A percentile compares a stretch with the other conserved stretches of the same genome.
Evolutionary conservation across 2,329 filamentous ascomycete species (phyloP).

Genomic region (Pseudogymnoascus sp.): DNA sequence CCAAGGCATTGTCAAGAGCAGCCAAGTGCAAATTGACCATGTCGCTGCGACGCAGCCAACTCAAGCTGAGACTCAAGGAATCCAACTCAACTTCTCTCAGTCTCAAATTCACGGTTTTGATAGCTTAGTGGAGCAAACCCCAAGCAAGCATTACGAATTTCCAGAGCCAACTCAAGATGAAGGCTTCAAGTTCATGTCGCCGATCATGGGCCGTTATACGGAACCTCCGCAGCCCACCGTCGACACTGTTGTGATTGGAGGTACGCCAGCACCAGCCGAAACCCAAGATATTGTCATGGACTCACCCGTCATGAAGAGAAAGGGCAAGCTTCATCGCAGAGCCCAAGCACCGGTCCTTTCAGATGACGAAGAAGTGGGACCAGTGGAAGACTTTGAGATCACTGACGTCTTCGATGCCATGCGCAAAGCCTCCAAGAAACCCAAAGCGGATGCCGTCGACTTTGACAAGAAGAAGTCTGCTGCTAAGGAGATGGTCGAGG

Average conservation of each 20-base stretch:
- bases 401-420: constrained; percentile 44
- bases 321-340: constrained; percentile 47
- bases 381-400: constrained; percentile 33
- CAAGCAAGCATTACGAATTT: constrained; percentile 52
- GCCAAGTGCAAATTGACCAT: constrained; percentile 33
- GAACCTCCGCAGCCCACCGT: constrained; percentile 60
- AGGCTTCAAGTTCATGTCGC: constrained; percentile 67
- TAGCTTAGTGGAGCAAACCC: constrained; percentile 41
- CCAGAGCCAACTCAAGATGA: constrained; percentile 74
- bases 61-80: constrained; percentile 28
- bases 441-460: constrained; percentile 37
- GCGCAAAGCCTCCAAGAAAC: constrained; percentile 57
- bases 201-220: constrained; percentile 60
- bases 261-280: constrained; percentile 22
- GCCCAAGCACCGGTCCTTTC: constrained; percentile 38
- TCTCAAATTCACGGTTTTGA: constrained; percentile 53
- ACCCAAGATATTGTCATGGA: constrained; percentile 38
- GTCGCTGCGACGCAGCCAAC: constrained; percentile 34
- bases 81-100: constrained; percentile 53
- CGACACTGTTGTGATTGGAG: constrained; percentile 55
- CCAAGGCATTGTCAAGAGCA: constrained; percentile 40
- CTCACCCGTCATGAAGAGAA: constrained; percentile 58
- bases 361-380: constrained; percentile 23
- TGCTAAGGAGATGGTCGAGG: constrained; percentile 79
- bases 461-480: constrained; percentile 84